Evolutionary conservation across 805 yeast genomes (phyloP), one percentile per base, ranked within the genome.

Genomic region (Maudiozyma barnettii): DNA sequence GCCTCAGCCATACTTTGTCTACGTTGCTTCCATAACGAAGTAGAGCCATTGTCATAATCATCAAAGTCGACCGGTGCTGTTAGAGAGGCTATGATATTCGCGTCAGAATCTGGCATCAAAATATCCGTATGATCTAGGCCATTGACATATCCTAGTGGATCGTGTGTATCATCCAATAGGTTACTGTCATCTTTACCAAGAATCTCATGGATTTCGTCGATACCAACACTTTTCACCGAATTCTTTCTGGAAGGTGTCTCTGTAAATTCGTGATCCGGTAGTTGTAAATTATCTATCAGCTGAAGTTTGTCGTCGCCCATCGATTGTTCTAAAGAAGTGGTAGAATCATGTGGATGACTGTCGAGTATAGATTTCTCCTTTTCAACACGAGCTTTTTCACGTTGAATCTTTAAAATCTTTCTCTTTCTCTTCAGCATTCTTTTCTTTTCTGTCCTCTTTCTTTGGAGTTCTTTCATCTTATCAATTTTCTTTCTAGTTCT

Each of bases 1-100:
- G 93, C 90, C 55, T 84, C 93, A 1, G 73, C 83, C 45, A 79
- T 74, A 49, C 86, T 80, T 43, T 82, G 82, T 55, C 85, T 71
- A 60, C 89, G 74, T 56, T 79, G 75, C 56, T 79, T 63, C 60
- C 69, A 64, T 37, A 63, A 57, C 1, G 61, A 48, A 2, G 63
- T 52, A n/a, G 54, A 57, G 43, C 64, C 64, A 5, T 37, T 44
- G 8, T 35, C 46, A 23, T 55, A 46, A 36, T 56, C 54, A 33
- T 52, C 56, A 10, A 63, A 48, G 33, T 54, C 56, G 5, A 64
- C 60, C 1, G 68, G 68, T 10, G 68, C 68, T 13, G 67, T 60
- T 21, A 64, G 49, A 9, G 67, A 60, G 5, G 67, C 59, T 44
- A 64, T 41, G 9, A 64, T 60, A 49, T 63, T 63, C 1, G 63